Evolutionary conservation across 2,329 filamentous ascomycete species (phyloP), one percentile per base, ranked within the genome.

Genomic region (Dendryphion nanum): DNA sequence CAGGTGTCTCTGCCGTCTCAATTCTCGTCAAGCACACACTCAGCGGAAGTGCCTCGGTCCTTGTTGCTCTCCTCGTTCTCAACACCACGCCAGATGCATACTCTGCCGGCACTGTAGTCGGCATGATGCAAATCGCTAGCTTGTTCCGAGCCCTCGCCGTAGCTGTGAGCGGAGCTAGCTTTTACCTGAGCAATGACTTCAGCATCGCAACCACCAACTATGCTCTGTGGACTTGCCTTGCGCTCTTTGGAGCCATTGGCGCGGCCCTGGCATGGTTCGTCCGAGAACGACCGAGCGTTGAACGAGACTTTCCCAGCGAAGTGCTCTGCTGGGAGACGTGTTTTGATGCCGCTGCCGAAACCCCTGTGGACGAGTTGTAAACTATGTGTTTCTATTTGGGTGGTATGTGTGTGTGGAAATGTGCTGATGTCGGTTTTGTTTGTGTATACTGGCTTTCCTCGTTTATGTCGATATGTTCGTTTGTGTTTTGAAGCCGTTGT

Each of bases 101-200:
- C 35, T 71, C 68, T 1, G 66, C 71, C 5, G 71, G 71, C 26
- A 71, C 70, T 14, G 64, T 73, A 5, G 66, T 73, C 31, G 71
- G 71, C n/a, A 62, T 74, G 50, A 66, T 73, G 53, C 71, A 72
- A 40, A 58, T 71, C 4, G 67, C 70, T 15, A 68, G 61, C 37
- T 57, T 73, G 5, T 72, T 73, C 57, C 70, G 68, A 38, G 70
- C 69, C 10, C 63, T 74, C 18, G 71, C 70, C 5, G 70, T 73
- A 1, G 69, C 68, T 2, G 65, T 71, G 15, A 67, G 62, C 17
- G 70, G 70, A 4, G 63, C 68, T 8, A 69, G 64, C 47, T 74
- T 71, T 48, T 72, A 67, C 42, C 54, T 73, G 29, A 69, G 66
- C 48, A 62, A 63, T 46, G 69, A 70, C 33, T 53, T 69, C 33